Base-by-base conservation (phyloP, 1,139 yeast genomes). In the Lodderomyces theae region DNA sequence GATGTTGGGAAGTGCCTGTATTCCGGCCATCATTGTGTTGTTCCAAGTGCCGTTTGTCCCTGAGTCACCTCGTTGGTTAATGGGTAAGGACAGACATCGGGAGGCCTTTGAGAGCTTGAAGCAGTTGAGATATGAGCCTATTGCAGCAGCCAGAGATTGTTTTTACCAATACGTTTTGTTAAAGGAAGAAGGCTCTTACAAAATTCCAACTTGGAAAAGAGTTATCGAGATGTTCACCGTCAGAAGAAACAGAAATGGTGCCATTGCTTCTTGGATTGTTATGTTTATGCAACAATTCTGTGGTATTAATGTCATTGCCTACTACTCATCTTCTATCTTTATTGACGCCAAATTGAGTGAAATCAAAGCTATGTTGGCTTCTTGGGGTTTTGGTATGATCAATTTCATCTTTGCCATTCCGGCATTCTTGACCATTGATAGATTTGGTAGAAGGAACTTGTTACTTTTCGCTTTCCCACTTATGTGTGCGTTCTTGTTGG, bases 261-360 rank as follows among this genome's bases (percentile, higher is more conserved):
- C 88, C 9, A 53, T 82, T 43, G 95, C 88, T 42, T 80, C 95
- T 2, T 84, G 85, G 77, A 73, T 86, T 47, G 86, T 82, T 47
- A 87, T 88, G 81, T 84, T 86, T 58, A 84, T 85, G 88, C 96
- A 88, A 67, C 96, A 88, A 60, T 85, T 88, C 68, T 87, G 95
- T 64, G 96, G 96, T 55, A 82, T 88, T 57, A 88, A 87, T 55
- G 94, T 86, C 41, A 86, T 88, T 63, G 94, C 95, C 15, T 83
- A 84, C 62, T 85, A 83, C 60, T 80, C 88, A 0, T 80, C 89
- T 0, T 72, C 85, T 10, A 86, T 87, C 47, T 87, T 87, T 62
- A 63, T 74, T 34, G 73, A 81, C 39, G 80, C 90, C 18, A 82
- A 84, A 29, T 83, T 83, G 59, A 63, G 77, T 23, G 78, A 73